Evolutionary conservation across 192 early-diverging fungal species (phyloP).

Genomic region (Rhizophagus sp.): DNA sequence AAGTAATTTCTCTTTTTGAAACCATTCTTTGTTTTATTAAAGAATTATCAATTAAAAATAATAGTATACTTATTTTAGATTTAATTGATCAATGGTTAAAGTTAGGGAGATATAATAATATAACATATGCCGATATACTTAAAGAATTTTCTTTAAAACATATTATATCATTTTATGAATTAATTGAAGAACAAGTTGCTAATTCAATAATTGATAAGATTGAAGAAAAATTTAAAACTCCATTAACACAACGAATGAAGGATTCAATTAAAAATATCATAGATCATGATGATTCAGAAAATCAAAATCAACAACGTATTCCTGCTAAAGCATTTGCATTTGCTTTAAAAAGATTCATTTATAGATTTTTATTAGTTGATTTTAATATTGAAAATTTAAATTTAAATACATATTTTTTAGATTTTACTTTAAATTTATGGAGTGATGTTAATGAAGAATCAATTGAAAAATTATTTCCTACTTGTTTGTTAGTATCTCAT

Average conservation of each 20-base stretch:
- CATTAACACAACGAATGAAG: slow-evolving; percentile 1
- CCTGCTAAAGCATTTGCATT: slow-evolving; percentile 19
- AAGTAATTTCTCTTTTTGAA: slow-evolving; percentile 24
- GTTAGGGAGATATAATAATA: background rate
- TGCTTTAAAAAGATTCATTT: slow-evolving; percentile 27
- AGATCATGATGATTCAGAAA: background rate
- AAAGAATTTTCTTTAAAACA: slow-evolving; percentile 20
- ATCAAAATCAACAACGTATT: background rate
- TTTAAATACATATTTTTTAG: background rate
- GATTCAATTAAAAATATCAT: slow-evolving; percentile 3
- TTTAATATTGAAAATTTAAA: background rate
- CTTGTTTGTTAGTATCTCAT: background rate
- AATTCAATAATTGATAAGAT: slow-evolving; percentile 15
- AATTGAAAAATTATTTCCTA: background rate
- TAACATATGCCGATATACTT: background rate
- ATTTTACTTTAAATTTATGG: background rate
- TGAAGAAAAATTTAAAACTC: background rate
- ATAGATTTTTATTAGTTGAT: slow-evolving; percentile 9
- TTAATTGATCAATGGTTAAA: slow-evolving; percentile 29
- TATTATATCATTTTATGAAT: slow-evolving; percentile 20
- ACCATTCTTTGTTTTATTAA: slow-evolving; percentile 24
- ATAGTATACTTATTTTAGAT: slow-evolving; percentile 10
- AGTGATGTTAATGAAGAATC: background rate
- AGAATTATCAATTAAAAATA: slow-evolving; percentile 5
- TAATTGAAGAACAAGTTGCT: slow-evolving; percentile 26